Evolutionary conservation across 73 alveolate species (phyloP).

Genomic region (Breviolum minutum): DNA sequence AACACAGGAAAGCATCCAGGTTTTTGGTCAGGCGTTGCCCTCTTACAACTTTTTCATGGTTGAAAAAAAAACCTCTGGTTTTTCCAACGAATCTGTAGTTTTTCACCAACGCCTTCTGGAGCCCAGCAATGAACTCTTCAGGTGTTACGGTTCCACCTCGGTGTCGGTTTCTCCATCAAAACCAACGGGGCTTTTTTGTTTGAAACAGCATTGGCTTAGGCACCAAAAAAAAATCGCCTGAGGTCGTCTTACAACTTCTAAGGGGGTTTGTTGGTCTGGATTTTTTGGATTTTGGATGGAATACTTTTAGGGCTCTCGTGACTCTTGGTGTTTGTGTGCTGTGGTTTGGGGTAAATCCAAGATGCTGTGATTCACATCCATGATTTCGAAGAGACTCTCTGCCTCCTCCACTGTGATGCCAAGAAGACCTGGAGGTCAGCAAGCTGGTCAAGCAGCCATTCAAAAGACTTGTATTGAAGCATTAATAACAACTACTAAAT

Average conservation of each 20-base stretch:
- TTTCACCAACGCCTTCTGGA: slow-evolving; percentile 33
- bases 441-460: too few relatives aligned
- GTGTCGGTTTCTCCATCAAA: neutral
- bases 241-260: neutral
- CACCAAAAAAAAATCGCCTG: too few relatives aligned
- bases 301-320: neutral
- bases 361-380: slow-evolving; percentile 60
- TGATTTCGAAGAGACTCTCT: slow-evolving; percentile 82
- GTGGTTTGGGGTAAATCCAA: neutral
- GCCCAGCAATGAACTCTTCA: slow-evolving; percentile 82
- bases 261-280: neutral
- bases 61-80: too few relatives aligned
- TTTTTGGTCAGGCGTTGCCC: too few relatives aligned
- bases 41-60: too few relatives aligned
- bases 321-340: neutral
- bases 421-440: neutral
- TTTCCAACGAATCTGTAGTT: too few relatives aligned
- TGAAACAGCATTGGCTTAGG: too few relatives aligned
- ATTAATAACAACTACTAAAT: too few relatives aligned
- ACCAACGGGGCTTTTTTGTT: too few relatives aligned
- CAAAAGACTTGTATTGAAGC: too few relatives aligned
- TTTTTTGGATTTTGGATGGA: neutral
- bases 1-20: too few relatives aligned
- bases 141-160: slow-evolving; percentile 70
- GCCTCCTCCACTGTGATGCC: slow-evolving; percentile 71